phyloP scores from a whole-genome alignment of 169 alveolate genomes.

The Perkinsus marinus region DNA sequence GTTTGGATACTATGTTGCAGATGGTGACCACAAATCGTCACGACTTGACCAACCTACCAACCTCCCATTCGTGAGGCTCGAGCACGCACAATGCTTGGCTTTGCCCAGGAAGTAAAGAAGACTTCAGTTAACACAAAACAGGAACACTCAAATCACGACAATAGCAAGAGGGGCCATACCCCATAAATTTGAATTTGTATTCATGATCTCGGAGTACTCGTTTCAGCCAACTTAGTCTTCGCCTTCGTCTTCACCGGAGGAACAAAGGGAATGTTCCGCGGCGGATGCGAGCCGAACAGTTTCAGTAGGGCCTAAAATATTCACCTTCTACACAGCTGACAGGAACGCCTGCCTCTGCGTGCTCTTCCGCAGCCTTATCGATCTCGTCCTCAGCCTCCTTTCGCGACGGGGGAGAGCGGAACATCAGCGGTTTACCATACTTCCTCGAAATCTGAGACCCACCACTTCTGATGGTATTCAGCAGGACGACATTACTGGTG shows the following conservation, averaged over 20 bases:
- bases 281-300: background rate
- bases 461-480: background rate
- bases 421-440: background rate
- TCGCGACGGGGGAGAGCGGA: background rate
- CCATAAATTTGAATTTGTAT: too few species aligned
- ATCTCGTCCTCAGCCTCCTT: background rate
- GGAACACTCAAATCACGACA: too few species aligned
- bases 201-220: background rate
- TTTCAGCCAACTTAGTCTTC: background rate
- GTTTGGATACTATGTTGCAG: too few species aligned
- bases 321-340: background rate
- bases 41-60: too few species aligned
- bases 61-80: too few species aligned
- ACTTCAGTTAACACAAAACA: too few species aligned
- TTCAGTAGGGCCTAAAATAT: background rate
- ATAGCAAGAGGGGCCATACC: too few species aligned
- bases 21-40: too few species aligned
- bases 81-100: too few species aligned
- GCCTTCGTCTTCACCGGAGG: background rate
- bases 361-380: background rate
- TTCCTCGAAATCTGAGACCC: background rate
- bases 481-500: background rate
- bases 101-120: too few species aligned
- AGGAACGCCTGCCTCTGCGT: background rate
- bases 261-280: background rate